Evolutionary conservation across 108 stramenopile genomes (phyloP).

Genomic region (Cyclotella cryptica): DNA sequence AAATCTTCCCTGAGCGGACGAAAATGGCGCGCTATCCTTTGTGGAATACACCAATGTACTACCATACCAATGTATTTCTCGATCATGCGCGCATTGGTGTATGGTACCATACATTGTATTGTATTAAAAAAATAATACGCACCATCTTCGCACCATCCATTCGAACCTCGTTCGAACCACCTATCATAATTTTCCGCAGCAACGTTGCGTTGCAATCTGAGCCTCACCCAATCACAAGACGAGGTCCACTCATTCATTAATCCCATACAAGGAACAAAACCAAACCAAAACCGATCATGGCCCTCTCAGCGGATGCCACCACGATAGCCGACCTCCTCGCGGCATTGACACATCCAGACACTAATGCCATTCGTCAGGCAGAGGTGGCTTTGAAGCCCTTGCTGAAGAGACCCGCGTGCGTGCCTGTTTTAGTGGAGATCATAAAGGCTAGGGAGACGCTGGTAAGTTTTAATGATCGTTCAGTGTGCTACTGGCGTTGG

Average conservation of each 20-base stretch:
- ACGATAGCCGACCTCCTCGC: conserved; percentile 65
- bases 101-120: too few relatives aligned
- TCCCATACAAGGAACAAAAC: background rate
- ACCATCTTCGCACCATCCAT: too few relatives aligned
- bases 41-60: too few relatives aligned
- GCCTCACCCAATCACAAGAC: background rate
- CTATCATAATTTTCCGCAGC: too few relatives aligned
- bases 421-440: conserved; percentile 83
- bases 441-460: conserved; percentile 59
- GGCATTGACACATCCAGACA: conserved; percentile 89
- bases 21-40: too few relatives aligned
- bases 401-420: conserved; percentile 76
- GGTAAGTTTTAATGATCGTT: conserved; percentile 40
- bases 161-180: too few relatives aligned
- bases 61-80: too few relatives aligned
- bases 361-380: conserved; percentile 88
- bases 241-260: background rate
- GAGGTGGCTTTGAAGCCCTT: conserved; percentile 89
- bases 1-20: too few relatives aligned
- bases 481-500: background rate
- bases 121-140: too few relatives aligned
- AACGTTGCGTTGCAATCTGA: background rate
- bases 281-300: conserved; percentile 34
- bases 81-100: too few relatives aligned
- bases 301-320: conserved; percentile 51